Base-by-base conservation (phyloP, 2,329 filamentous ascomycete genomes). In the Geoglossum cookeanum region DNA sequence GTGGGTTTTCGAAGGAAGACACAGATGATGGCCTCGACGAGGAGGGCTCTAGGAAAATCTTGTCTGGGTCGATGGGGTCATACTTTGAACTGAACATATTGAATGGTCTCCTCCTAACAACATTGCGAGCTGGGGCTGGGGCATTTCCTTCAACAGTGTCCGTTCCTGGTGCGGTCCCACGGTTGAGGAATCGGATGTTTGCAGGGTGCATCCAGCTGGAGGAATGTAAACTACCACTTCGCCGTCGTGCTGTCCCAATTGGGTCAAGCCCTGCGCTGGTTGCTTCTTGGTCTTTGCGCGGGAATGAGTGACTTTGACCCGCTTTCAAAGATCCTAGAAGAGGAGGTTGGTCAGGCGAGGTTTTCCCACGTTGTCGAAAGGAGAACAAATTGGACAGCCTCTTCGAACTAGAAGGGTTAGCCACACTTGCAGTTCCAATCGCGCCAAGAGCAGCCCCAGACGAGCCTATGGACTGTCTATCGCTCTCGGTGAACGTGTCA, bases 231-330 rank as follows among this genome's bases (percentile, higher is more conserved):
- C 84, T 62, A 67, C 68, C 11, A 81, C 80, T 27, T 78, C 85
- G 60, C 29, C 80, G 73, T 57, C 74, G 72, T 57, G 74, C 72
- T 29, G 70, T 68, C 8, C 72, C 73, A 48, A 72, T 71, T 3
- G 74, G 69, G 61, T 79, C 77, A 45, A 74, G 65, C 7, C 64
- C 64, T 30, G 37, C 35, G 9, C n/a, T 15, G 4, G 61, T 68
- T 53, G 67, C 67, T 32, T 75, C 74, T 47, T 80, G 75, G 53
- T 73, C 71, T 60, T 75, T 73, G 39, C 78, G 72, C 4, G 87
- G 87, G 62, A 92, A 80, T 0, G 87, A 91, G 65, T 87, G 85
- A 63, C 85, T 89, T 65, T 91, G 85, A 0, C 79, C 77, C 33
- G 78, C 70, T 64, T 86, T 87, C 13, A 90, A 71, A 22, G 78